Evolutionary conservation across 768 basidiomycete species (phyloP), one percentile per base, ranked within the genome.

Genomic region (Pleurotus platypus): DNA sequence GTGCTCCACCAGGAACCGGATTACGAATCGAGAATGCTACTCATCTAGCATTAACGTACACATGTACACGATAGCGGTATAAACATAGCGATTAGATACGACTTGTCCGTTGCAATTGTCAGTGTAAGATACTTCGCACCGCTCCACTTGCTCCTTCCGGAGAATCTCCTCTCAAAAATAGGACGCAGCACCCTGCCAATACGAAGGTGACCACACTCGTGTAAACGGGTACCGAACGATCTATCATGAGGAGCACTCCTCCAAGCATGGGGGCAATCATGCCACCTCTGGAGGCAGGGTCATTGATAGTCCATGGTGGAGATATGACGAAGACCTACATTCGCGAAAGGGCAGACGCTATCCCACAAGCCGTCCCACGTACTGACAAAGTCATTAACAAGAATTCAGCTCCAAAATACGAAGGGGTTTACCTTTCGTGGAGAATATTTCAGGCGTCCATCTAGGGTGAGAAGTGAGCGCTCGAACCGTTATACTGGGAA

Each of bases 381-480:
- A 94, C 89, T 85, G 62, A 1, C 9, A 6, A 47, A 30, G 57
- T 40, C 2, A 18, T 51, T 30, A 59, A 18, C 11, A 60, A 46
- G 12, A 2, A 35, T 2, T 9, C 30, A 35, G 53, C 50, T 8
- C 27, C 53, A 48, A 48, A 47, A 15, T 7, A 24, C 27, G 12
- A 18, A 35, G 39, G n/a, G 8, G 12, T 30, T 30, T 62, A 86
- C 86, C 81, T 75, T 85, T 84, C 0, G 91, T 92, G 0, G 81
- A 85, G 64, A 95, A 94, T 12, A 92, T 87, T 69, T 92, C 90
- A 2, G 92, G 92, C 0, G 92, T 93, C 87, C 90, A 91, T 3
- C 78, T 76, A 56, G 37, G 11, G 35, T 5, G 22, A 13, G 6
- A 1, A 51, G 12, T 45, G 5, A 64, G 57, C n/a, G 61, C 46